Evolutionary conservation across 2,329 filamentous ascomycete genomes (phyloP), one percentile per base, ranked within the genome.

Genomic region (Anthostomella pinea): DNA sequence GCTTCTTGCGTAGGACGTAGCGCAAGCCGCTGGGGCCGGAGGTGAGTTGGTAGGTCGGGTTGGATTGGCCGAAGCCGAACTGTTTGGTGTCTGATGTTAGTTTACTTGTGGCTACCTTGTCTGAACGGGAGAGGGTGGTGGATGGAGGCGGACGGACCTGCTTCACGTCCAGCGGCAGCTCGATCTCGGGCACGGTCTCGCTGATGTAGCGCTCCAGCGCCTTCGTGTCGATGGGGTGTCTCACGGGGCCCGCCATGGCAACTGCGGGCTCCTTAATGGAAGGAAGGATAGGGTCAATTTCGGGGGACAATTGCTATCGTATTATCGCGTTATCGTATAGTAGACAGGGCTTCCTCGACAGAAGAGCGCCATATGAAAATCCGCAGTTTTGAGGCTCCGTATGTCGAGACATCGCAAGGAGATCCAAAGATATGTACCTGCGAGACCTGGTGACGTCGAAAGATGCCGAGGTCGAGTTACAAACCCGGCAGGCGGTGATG

Each of bases 51-150:
- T 97, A 98, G 3, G 93, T 98, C 28, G 93, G 93, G 62, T 97
- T 98, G 40, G 88, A 95, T 68, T 97, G 93, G 42, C 93, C 93
- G 62, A 94, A 97, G 54, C 90, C 88, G 61, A 97, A 98, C 87
- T 97, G 22, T n/a, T n/a, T n/a, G n/a, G n/a, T n/a, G n/a, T n/a
- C n/a, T n/a, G n/a, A n/a, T n/a, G n/a, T n/a, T n/a, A n/a, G n/a
- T n/a, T n/a, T n/a, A n/a, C n/a, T n/a, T n/a, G n/a, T n/a, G n/a
- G n/a, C n/a, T n/a, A n/a, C n/a, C n/a, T n/a, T n/a, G n/a, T n/a
- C n/a, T n/a, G n/a, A n/a, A n/a, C n/a, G n/a, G n/a, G 33, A 15
- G 20, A 10, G 11, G 19, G 11, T 17, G 16, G 22, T 22, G 25
- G 22, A 30, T 32, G 14, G 30, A 34, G 30, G 11, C 20, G 15